These are phyloP conservation scores for Cronartium ribicola DNA, from an alignment of 1,284 basidiomycete species.

Conservation along the genomic window DNA sequence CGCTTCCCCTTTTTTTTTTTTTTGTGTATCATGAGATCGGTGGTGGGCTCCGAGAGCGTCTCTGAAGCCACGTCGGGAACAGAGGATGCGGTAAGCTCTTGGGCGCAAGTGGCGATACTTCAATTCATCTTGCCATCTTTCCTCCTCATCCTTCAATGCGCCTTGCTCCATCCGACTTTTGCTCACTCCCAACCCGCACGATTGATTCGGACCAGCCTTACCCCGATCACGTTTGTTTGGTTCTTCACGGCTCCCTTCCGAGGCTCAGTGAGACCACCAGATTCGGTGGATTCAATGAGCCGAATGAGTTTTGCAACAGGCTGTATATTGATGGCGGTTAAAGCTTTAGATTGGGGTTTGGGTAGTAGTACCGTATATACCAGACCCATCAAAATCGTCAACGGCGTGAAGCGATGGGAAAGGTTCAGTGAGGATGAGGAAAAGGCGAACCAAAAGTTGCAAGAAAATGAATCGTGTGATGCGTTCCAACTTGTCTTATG, in stretches of 20 bases:
- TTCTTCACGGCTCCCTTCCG: not conserved
- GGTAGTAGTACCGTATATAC: not conserved
- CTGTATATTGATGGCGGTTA: not conserved
- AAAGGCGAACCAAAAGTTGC: not conserved
- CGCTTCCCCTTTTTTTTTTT: too few species aligned
- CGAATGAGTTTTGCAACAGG: not conserved
- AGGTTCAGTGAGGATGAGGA: not conserved
- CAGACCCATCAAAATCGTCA: not conserved
- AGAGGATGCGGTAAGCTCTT: too few species aligned
- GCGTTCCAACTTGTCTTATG: constrained; percentile 1
- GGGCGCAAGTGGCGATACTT: too few species aligned
- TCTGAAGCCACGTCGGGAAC: too few species aligned
- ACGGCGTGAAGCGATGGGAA: constrained; percentile 4
- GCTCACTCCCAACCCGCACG: not conserved
- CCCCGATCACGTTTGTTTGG: not conserved
- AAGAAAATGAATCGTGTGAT: not conserved
- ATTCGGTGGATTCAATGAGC: not conserved
- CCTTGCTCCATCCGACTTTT: constrained; percentile 6
- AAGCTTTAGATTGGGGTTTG: constrained; percentile 4
- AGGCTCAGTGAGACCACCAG: not conserved
- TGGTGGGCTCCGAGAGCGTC: too few species aligned
- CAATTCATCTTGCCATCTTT: not conserved
- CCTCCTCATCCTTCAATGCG: not conserved
- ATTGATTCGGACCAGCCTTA: not conserved
- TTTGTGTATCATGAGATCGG: too few species aligned